Percentiles rank a stretch among this genome's conserved stretches.
These are phyloP conservation scores for Mrakia blollopis DNA, from an alignment of 768 basidiomycete species.

Conservation along the genomic window DNA sequence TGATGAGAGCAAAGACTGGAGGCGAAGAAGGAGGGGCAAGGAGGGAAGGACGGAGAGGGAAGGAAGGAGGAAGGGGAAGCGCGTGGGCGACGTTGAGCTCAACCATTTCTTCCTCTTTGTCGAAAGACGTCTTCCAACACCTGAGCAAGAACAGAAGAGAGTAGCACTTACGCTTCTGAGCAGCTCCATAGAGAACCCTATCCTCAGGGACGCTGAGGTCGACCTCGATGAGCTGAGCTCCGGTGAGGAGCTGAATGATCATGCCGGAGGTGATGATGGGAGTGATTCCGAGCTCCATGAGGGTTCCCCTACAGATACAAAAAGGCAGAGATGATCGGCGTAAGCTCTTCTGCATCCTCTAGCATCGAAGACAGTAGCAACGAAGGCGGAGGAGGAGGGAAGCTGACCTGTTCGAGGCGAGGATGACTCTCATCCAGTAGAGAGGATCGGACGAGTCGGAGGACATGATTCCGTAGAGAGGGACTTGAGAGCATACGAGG, in stretches of 20 bases:
- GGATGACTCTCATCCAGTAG: constrained; percentile 99
- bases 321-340: neutral
- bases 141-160: neutral
- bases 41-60: neutral
- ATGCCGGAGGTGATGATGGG: constrained; percentile 97
- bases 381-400: neutral
- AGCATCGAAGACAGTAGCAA: neutral
- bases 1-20: constrained; percentile 91
- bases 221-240: constrained; percentile 94
- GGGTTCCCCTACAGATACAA: constrained; percentile 65
- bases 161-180: constrained; percentile 80
- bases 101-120: neutral
- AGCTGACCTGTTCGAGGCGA: constrained; percentile 71
- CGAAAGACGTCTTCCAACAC: neutral
- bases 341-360: neutral
- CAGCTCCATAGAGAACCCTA: constrained; percentile 86
- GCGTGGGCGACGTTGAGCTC: constrained; percentile 2
- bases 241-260: constrained; percentile 99
- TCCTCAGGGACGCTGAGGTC: constrained; percentile 98
- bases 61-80: neutral
- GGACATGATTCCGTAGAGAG: constrained; percentile 98
- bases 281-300: constrained; percentile 98
- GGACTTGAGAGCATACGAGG: constrained; percentile 98
- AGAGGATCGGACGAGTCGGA: constrained; percentile 98
- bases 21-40: neutral